A percentile compares a stretch with the other conserved stretches of the same genome.
phyloP scores from a whole-genome alignment of 108 stramenopile genomes.

The Licmophora abbreviata region DNA sequence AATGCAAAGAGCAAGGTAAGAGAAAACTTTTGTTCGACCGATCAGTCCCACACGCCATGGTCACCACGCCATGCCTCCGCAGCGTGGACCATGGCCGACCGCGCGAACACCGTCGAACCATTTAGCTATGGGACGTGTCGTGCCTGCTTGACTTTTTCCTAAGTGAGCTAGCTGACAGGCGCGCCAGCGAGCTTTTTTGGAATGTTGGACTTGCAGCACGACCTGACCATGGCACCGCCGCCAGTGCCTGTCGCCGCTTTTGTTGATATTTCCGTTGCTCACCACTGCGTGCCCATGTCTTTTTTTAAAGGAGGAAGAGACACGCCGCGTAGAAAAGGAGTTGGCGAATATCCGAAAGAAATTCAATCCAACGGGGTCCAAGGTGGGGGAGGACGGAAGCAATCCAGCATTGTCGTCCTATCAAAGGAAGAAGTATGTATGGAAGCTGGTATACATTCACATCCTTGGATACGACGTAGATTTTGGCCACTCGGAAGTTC shows the following conservation, averaged over 20 bases:
- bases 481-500: slow-evolving; percentile 95
- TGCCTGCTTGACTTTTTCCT: too few relatives aligned
- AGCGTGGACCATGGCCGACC: neutral
- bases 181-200: too few relatives aligned
- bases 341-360: slow-evolving; percentile 98
- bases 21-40: too few relatives aligned
- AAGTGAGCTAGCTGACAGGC: too few relatives aligned
- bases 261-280: neutral
- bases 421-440: slow-evolving; percentile 96
- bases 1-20: slow-evolving; percentile 81
- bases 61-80: too few relatives aligned
- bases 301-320: slow-evolving; percentile 74
- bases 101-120: too few relatives aligned
- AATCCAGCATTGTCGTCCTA: slow-evolving; percentile 80
- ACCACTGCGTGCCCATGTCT: too few relatives aligned
- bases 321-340: slow-evolving; percentile 91
- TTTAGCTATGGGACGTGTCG: too few relatives aligned
- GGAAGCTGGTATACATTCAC: slow-evolving; percentile 98
- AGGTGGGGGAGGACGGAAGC: slow-evolving; percentile 64
- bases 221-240: too few relatives aligned
- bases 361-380: slow-evolving; percentile 76
- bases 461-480: slow-evolving; percentile 98
- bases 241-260: neutral
- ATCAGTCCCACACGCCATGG: too few relatives aligned
- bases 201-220: too few relatives aligned